phyloP scores from a whole-genome alignment of 805 yeast species.

The Middelhovenomyces tepae region DNA sequence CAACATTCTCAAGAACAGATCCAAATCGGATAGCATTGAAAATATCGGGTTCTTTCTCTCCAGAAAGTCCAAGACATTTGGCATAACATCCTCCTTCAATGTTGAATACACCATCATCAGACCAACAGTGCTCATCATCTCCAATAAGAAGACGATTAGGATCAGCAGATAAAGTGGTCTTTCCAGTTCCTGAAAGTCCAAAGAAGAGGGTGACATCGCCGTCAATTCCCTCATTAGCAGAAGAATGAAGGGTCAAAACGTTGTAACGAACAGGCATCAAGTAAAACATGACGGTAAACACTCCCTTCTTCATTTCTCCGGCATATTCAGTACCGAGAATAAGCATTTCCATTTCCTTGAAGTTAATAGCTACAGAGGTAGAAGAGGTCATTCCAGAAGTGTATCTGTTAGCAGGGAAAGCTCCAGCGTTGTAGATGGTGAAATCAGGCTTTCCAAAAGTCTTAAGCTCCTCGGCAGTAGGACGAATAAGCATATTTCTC shows the following conservation, averaged over 20 bases:
- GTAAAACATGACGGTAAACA: constrained; percentile 97
- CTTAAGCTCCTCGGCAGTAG: constrained; percentile 79
- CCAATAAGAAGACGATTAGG: constrained; percentile 91
- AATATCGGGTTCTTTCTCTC: constrained; percentile 95
- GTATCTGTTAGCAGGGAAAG: constrained; percentile 94
- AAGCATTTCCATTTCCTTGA: constrained; percentile 97
- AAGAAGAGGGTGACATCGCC: constrained; percentile 92
- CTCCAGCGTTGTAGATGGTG: constrained; percentile 97
- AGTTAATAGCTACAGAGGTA: constrained; percentile 92
- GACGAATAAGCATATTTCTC: constrained; percentile 97
- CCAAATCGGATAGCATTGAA: constrained; percentile 93
- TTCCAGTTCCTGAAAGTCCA: constrained; percentile 97
- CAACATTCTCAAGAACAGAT: constrained; percentile 87
- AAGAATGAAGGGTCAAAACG: constrained; percentile 89
- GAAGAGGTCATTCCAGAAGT: constrained; percentile 96
- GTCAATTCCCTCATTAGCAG: constrained; percentile 83
- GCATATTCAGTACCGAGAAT: constrained; percentile 98
- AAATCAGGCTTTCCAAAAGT: constrained; percentile 96
- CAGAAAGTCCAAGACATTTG: constrained; percentile 81
- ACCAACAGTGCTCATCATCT: constrained; percentile 99
- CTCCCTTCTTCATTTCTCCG: constrained; percentile 99
- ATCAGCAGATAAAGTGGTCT: constrained; percentile 94
- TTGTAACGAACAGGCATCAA: constrained; percentile 91
- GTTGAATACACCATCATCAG: constrained; percentile 96
- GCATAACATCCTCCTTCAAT: constrained; percentile 99